Conservation (phyloP, 2,329 filamentous ascomycete species). For the Trichoderma simmonsii region DNA sequence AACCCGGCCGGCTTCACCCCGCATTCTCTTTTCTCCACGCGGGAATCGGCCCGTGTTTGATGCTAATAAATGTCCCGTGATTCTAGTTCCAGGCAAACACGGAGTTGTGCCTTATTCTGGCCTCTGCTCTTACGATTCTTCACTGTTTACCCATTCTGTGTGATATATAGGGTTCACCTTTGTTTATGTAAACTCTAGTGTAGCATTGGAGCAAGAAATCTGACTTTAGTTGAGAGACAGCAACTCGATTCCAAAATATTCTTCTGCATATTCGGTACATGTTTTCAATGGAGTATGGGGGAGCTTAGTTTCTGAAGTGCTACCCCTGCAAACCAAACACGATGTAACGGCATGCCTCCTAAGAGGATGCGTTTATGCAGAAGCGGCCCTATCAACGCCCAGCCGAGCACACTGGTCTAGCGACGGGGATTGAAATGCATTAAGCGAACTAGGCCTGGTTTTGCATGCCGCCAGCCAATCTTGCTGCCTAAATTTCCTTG, state of each 20-base stretch:
- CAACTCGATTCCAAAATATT: neutral
- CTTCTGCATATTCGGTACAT: neutral
- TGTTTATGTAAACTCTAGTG: neutral
- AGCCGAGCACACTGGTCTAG: neutral
- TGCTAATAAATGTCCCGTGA: neutral
- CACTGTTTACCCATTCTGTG: neutral
- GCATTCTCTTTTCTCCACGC: neutral
- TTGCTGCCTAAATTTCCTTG: neutral
- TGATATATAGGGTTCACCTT: neutral
- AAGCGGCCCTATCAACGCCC: neutral
- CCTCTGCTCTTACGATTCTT: neutral
- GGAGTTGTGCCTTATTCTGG: neutral
- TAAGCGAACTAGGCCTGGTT: neutral
- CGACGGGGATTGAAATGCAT: neutral
- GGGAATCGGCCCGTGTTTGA: constrained; percentile 7
- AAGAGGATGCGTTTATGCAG: neutral
- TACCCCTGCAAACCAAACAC: neutral
- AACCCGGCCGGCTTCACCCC: neutral
- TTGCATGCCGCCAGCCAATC: neutral
- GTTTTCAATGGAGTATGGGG: neutral
- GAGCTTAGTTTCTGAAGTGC: neutral
- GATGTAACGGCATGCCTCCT: neutral
- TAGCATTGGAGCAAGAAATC: neutral
- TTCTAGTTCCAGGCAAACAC: neutral
- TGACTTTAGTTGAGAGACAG: neutral